Conservation (phyloP, 768 basidiomycete genomes). For the Termitomyces sp. region DNA sequence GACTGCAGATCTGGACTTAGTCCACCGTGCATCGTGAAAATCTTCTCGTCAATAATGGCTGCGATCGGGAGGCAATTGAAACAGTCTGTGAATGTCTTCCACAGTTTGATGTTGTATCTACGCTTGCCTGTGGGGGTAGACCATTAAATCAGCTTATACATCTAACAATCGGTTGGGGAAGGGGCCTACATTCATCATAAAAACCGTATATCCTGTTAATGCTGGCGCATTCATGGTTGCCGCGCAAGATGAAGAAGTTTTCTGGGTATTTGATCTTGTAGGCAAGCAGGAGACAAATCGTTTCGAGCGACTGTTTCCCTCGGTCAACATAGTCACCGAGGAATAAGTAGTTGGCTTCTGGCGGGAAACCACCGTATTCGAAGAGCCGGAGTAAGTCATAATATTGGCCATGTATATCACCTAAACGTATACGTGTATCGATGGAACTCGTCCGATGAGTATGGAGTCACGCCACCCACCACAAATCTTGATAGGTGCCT, state of each 20-base stretch:
- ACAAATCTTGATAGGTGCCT: slow-evolving; percentile 99
- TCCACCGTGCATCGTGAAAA: slow-evolving; percentile 99
- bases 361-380: slow-evolving; percentile 98
- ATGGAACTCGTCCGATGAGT: slow-evolving; percentile 13
- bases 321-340: slow-evolving; percentile 99
- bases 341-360: slow-evolving; percentile 99
- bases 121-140: slow-evolving; percentile 73
- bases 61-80: slow-evolving; percentile 99
- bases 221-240: slow-evolving; percentile 98
- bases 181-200: slow-evolving; percentile 93
- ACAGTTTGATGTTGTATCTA: slow-evolving; percentile 99
- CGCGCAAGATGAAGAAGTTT: slow-evolving; percentile 99
- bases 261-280: slow-evolving; percentile 99
- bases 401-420: slow-evolving; percentile 99
- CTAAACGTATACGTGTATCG: slow-evolving; percentile 33
- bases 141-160: slow-evolving; percentile 8
- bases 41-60: slow-evolving; percentile 99
- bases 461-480: slow-evolving; percentile 48
- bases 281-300: slow-evolving; percentile 96
- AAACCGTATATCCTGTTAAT: slow-evolving; percentile 99
- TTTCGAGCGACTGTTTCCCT: slow-evolving; percentile 98
- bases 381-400: slow-evolving; percentile 97
- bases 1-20: slow-evolving; percentile 96
- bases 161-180: slow-evolving; percentile 4
- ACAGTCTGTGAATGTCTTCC: slow-evolving; percentile 99